phyloP scores from a whole-genome alignment of 2,329 filamentous ascomycete species.

The Didymella sp. region DNA sequence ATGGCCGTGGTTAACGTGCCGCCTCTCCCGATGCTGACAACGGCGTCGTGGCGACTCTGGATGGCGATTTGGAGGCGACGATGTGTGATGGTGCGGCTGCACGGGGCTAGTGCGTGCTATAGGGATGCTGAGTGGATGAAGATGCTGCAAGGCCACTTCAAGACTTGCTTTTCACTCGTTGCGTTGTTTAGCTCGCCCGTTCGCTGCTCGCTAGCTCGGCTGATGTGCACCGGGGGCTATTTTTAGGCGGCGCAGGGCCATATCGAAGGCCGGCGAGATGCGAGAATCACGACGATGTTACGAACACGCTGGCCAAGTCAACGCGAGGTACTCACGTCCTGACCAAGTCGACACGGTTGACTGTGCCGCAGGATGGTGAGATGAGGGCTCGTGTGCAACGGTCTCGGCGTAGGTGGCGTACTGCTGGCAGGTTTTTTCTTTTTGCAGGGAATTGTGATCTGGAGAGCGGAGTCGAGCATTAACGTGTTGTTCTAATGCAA shows the following conservation, averaged over 20 bases:
- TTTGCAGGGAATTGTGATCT: not conserved
- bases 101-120: not conserved
- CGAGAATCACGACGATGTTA: not conserved
- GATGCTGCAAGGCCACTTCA: not conserved
- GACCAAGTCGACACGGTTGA: not conserved
- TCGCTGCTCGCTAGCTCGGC: slow-evolving; percentile 7
- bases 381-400: not conserved
- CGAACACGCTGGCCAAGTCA: not conserved
- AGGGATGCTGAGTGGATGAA: not conserved
- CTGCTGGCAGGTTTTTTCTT: not conserved
- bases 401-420: not conserved
- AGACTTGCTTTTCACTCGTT: not conserved
- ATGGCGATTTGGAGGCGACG: too few species aligned
- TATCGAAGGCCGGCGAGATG: slow-evolving; percentile 7
- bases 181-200: not conserved
- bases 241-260: slow-evolving; percentile 7
- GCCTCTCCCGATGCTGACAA: not conserved
- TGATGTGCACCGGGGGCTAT: slow-evolving; percentile 20
- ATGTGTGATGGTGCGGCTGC: not conserved
- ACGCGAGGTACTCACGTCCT: not conserved
- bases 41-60: not conserved
- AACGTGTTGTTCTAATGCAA: not conserved
- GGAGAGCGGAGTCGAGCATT: not conserved
- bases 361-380: slow-evolving; percentile 4
- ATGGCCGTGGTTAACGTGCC: not conserved